Evolutionary conservation across 257 asterid species (phyloP).

Genomic region (Coffea eugenioides): DNA sequence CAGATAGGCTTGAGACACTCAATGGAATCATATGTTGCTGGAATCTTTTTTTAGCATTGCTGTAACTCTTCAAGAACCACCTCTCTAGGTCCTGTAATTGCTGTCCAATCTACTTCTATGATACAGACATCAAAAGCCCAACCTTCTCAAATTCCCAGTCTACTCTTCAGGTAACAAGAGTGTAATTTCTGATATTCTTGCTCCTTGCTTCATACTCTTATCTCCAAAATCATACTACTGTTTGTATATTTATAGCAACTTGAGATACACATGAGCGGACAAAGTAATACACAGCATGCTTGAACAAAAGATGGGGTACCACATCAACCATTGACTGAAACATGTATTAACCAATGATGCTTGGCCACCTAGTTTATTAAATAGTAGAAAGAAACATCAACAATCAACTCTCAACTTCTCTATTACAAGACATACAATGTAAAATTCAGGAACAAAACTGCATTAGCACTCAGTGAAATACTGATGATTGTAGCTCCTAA

Average conservation of each 20-base stretch:
- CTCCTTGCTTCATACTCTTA: background rate
- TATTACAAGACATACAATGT: background rate
- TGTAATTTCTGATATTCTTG: background rate
- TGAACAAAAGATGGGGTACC: background rate
- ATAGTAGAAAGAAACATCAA: slow-evolving; percentile 2
- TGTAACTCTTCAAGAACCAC: too few species aligned
- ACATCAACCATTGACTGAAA: background rate
- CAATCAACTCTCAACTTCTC: slow-evolving; percentile 1
- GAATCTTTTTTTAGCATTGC: too few species aligned
- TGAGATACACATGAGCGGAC: background rate
- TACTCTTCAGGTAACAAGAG: background rate
- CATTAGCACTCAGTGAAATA: background rate
- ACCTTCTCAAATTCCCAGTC: too few species aligned
- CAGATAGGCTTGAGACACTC: too few species aligned
- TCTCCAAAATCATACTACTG: background rate
- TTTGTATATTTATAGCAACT: background rate
- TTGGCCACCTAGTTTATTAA: background rate
- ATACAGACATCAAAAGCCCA: too few species aligned
- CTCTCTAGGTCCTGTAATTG: too few species aligned
- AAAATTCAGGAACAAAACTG: slow-evolving; percentile 3
- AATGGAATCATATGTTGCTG: too few species aligned
- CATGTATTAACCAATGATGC: background rate
- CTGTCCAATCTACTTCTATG: too few species aligned
- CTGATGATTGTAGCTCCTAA: background rate
- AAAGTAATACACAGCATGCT: background rate